Conservation (phyloP, 2,329 filamentous ascomycete species). For the Talaromyces pinophilus region DNA sequence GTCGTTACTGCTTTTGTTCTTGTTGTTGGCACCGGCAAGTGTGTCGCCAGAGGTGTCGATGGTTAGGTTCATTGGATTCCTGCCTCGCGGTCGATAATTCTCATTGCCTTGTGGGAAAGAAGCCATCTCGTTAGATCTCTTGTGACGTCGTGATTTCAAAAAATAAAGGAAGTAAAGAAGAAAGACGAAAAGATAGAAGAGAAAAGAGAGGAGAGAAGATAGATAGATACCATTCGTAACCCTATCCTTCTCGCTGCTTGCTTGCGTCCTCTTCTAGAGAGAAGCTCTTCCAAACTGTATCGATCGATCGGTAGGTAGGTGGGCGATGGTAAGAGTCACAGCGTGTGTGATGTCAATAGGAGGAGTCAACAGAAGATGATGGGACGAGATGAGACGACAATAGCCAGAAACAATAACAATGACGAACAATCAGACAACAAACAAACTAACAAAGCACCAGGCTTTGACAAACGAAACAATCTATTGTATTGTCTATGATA, state of each 20-base stretch:
- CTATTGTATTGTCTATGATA: background rate
- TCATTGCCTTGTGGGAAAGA: background rate
- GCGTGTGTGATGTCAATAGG: constrained; percentile 4
- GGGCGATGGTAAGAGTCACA: background rate
- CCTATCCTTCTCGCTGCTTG: constrained; percentile 3
- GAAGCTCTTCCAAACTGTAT: background rate
- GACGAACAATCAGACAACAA: background rate
- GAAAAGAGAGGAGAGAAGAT: too few species aligned
- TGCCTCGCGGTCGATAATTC: background rate
- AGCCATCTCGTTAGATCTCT: background rate
- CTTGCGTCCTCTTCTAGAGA: background rate
- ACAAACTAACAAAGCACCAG: constrained; percentile 11
- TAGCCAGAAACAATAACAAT: background rate
- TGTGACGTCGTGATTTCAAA: too few species aligned
- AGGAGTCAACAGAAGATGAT: constrained; percentile 10
- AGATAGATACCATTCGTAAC: constrained; percentile 12
- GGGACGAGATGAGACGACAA: background rate
- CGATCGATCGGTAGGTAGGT: background rate
- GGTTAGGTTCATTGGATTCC: constrained; percentile 27
- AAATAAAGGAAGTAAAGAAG: too few species aligned
- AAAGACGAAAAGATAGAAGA: background rate
- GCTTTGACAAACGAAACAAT: constrained; percentile 5
- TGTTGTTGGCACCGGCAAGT: background rate
- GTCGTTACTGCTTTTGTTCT: background rate
- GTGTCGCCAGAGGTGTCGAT: constrained; percentile 25